These are phyloP conservation scores for Sphagnum contortum DNA, from an alignment of 225 moss, liverwort and hornwort species.

Conservation along the genomic window DNA sequence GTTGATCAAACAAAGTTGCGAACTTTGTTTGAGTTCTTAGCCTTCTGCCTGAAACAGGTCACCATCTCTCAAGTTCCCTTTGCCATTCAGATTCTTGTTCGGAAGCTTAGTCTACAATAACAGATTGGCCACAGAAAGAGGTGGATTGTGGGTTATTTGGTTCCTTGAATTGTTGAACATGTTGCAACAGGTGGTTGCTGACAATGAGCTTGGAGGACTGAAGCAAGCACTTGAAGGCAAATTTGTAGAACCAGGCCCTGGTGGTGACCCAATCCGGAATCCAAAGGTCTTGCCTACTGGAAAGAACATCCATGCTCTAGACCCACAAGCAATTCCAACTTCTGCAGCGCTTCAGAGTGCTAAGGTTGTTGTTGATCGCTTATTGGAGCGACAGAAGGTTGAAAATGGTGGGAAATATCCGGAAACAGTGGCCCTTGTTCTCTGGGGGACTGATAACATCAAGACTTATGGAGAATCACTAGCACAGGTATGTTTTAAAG, in stretches of 20 bases:
- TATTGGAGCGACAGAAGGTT: conserved; percentile 77
- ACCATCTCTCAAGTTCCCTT: neutral
- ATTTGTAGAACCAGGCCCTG: conserved; percentile 95
- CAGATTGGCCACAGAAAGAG: too few species aligned
- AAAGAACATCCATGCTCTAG: conserved; percentile 92
- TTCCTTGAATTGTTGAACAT: too few species aligned
- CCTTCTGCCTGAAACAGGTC: conserved; percentile 86
- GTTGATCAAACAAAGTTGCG: conserved; percentile 62
- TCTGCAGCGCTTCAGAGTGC: conserved; percentile 85
- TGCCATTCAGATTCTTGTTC: too few species aligned
- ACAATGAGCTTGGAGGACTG: conserved; percentile 84
- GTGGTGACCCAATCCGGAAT: conserved; percentile 93
- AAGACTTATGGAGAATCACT: conserved; percentile 98
- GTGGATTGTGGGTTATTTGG: too few species aligned
- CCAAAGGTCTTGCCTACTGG: conserved; percentile 94
- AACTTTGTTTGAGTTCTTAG: conserved; percentile 74
- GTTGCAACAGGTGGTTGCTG: conserved; percentile 50
- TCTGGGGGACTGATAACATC: conserved; percentile 99
- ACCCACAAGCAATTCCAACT: conserved; percentile 92
- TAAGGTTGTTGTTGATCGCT: conserved; percentile 85
- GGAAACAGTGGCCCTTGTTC: conserved; percentile 83
- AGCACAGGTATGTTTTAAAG: conserved; percentile 33
- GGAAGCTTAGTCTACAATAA: too few species aligned
- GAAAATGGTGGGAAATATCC: conserved; percentile 95
- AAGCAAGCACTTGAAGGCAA: conserved; percentile 93